Percentiles rank a stretch among this genome's conserved stretches.
Conservation (phyloP, 345 rosid species). For the Citrus reticulata region DNA sequence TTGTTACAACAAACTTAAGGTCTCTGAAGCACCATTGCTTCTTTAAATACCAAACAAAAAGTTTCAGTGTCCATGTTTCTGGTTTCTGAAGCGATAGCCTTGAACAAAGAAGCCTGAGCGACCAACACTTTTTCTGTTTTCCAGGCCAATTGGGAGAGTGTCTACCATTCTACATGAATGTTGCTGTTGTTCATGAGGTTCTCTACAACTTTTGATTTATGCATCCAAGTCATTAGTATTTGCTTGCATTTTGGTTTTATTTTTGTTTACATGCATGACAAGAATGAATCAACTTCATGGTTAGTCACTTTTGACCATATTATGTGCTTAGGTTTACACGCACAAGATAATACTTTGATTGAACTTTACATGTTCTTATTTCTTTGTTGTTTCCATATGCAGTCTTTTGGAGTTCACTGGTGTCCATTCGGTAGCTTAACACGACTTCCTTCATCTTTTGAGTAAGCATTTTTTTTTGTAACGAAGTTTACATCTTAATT, state of each 20-base stretch:
- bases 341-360: background rate
- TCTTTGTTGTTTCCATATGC: conserved; percentile 30
- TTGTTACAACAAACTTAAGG: background rate
- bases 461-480: conserved; percentile 48
- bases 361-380: conserved; percentile 2
- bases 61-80: background rate
- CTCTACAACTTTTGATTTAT: background rate
- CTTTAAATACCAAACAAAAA: background rate
- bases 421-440: conserved; percentile 88
- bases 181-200: background rate
- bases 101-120: background rate
- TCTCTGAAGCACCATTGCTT: background rate
- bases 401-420: conserved; percentile 96
- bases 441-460: conserved; percentile 65
- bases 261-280: background rate
- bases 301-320: background rate
- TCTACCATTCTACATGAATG: background rate
- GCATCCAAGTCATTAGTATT: background rate
- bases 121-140: background rate
- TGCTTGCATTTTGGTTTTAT: background rate
- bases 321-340: background rate
- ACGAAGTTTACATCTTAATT: background rate
- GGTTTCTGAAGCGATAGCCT: background rate
- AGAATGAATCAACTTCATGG: background rate
- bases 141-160: background rate